Evolutionary conservation across 805 yeast species (phyloP), one percentile per base, ranked within the genome.

Genomic region (Candida parachauliodes): DNA sequence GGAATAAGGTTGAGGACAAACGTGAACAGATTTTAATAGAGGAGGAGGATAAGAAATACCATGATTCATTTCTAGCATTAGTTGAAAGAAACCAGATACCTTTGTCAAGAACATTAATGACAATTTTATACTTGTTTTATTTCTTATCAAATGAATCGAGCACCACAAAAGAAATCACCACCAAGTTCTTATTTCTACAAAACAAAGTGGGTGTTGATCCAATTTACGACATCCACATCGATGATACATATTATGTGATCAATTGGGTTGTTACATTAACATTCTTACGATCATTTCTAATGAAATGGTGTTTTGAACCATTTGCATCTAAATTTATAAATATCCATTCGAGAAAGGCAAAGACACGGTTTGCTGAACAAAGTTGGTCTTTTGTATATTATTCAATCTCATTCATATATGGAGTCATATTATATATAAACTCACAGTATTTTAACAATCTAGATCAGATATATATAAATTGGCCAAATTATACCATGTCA

Each of bases 331-430:
- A 36, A 32, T 40, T 37, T 7, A 54, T 65, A 32, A 64, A 74
- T 17, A 77, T 84, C 34, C 57, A 57, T 27, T 60, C 70, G 2
- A 57, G 55, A 11, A 80, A 78, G 49, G 74, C 82, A 0, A 64
- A 69, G 16, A 75, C 75, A 39, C 72, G 96, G 41, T 88, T 85
- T 54, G 83, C 87, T 40, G 96, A 88, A 60, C 96, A 88, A 65
- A 80, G 87, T 35, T 88, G 96, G 96, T 67, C 76, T 23, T 55
- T 77, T 12, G 50, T 76, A 5, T 85, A 83, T 55, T 85, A 78
- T 62, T 47, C 72, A 5, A 47, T 61, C 8, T 73, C 85, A 8
- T 79, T 80, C 54, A 32, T 55, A 1, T 62, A 63, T 41, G 96
- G 95, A 0, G 60, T 74, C 40, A 67, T 68, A 42, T 59, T 88